Evolutionary conservation across 1,284 basidiomycete genomes (phyloP), one percentile per base, ranked within the genome.

Genomic region (Spongispora temasekensis): DNA sequence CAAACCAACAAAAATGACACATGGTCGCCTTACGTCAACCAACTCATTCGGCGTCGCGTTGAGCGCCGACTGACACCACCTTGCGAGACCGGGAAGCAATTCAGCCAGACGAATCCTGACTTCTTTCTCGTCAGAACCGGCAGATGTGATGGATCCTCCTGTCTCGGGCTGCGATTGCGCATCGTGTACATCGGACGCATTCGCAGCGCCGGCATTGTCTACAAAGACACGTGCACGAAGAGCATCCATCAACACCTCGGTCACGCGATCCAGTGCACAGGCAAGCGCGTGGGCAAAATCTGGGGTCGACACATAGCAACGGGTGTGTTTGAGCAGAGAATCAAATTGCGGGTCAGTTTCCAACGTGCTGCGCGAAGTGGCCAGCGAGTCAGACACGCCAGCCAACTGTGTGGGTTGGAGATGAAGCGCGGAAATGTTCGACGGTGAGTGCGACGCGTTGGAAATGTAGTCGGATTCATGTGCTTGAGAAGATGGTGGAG

Each of bases 31-130:
- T 72, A 93, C 92, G 76, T 95, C 93, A 28, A 94, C 84, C 67
- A 94, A 79, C 73, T 92, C 90, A 75, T 94, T 95, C 25, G 93
- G 92, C 51, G 91, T 73, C 10, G 84, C 85, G 59, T 88, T 83
- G 56, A 94, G 73, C 35, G 90, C 89, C 51, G 87, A 65, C 64
- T 87, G 84, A 68, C 88, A 89, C 88, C 93, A 93, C 60, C 86
- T 79, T 53, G 91, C 86, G 42, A 95, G 77, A 2, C 87, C 88
- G 5, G 93, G 94, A 23, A 96, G 77, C 61, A 95, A 75, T 15
- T 86, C 85, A 21, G 93, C 94, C 6, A 95, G 74, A 46, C 88
- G 77, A 23, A 91, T 79, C 64, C 82, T 78, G 60, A 82, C 75
- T 51, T 82, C 83, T 32, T 78, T 79, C 40, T 72, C 69, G 52